Percentiles rank a stretch among this genome's conserved stretches.
Evolutionary conservation across 2,329 filamentous ascomycete species (phyloP).

Genomic region (Penicillium sp.): DNA sequence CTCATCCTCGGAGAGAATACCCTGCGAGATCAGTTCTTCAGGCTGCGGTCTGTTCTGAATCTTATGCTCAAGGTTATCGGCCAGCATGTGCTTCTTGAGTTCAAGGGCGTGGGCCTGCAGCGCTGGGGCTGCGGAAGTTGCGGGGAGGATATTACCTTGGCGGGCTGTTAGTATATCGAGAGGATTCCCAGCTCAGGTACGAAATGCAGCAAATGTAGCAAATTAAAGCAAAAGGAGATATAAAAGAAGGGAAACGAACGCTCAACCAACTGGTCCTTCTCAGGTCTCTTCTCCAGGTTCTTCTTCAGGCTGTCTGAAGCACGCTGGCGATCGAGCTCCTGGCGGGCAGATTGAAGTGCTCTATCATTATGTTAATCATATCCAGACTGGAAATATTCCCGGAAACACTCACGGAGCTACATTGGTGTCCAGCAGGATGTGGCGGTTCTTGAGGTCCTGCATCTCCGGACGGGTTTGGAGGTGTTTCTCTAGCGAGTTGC

Average conservation of each 20-base stretch:
- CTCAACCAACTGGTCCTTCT: constrained; percentile 74
- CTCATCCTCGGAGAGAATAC: constrained; percentile 69
- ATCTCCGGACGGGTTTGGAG: constrained; percentile 66
- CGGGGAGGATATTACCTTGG: constrained; percentile 80
- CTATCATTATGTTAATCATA: constrained; percentile 35
- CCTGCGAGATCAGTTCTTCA: constrained; percentile 73
- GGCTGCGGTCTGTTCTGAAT: constrained; percentile 73
- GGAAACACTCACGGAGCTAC: constrained; percentile 58
- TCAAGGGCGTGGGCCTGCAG: constrained; percentile 79
- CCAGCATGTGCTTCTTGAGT: constrained; percentile 83
- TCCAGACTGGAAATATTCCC: neutral
- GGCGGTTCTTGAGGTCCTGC: constrained; percentile 65
- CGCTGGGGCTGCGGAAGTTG: constrained; percentile 72
- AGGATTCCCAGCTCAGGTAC: neutral
- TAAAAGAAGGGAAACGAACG: constrained; percentile 52
- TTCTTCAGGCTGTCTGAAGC: constrained; percentile 64
- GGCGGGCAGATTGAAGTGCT: constrained; percentile 60
- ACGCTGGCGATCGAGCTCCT: constrained; percentile 64
- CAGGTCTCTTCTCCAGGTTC: constrained; percentile 60
- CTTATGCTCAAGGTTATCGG: constrained; percentile 82
- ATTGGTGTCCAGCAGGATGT: constrained; percentile 66
- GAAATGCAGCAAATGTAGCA: neutral
- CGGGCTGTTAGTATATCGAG: constrained; percentile 8
- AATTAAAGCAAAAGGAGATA: too few species aligned
- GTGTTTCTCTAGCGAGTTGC: constrained; percentile 70